Conservation (phyloP, 192 early-diverging fungal genomes). For the Coemansia reversa region DNA sequence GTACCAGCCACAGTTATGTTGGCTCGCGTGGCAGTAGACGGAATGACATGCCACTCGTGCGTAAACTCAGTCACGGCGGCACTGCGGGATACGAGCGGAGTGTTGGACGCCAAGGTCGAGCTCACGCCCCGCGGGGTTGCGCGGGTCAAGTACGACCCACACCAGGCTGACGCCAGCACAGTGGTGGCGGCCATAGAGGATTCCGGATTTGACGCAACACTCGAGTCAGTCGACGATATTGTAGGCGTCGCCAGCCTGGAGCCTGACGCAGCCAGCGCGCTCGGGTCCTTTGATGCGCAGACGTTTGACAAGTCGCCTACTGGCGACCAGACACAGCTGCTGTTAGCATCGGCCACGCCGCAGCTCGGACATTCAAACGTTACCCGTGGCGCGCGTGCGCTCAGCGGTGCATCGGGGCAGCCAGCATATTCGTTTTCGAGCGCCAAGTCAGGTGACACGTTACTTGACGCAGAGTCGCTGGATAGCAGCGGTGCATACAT, state of each 20-base stretch:
- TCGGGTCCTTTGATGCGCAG: not conserved
- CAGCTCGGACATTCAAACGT: not conserved
- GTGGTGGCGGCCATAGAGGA: slow-evolving; percentile 64
- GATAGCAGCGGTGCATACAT: slow-evolving; percentile 11
- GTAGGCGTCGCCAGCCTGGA: not conserved
- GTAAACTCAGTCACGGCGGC: slow-evolving; percentile 68
- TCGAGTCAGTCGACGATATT: slow-evolving; percentile 8
- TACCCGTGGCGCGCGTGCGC: not conserved
- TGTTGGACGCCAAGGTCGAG: slow-evolving; percentile 58
- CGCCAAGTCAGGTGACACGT: slow-evolving; percentile 42
- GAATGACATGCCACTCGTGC: slow-evolving; percentile 84
- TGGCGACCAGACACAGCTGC: not conserved
- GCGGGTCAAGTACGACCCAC: slow-evolving; percentile 57
- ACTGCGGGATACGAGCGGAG: slow-evolving; percentile 55
- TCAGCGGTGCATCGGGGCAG: slow-evolving; percentile 5
- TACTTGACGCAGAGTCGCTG: slow-evolving; percentile 17
- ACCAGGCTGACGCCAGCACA: slow-evolving; percentile 17
- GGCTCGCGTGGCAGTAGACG: slow-evolving; percentile 35
- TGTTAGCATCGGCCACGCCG: slow-evolving; percentile 8
- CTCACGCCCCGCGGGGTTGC: slow-evolving; percentile 57
- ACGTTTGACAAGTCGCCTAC: not conserved
- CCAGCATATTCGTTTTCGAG: slow-evolving; percentile 25
- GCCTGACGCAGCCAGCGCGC: slow-evolving; percentile 1
- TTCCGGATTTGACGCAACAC: slow-evolving; percentile 59
- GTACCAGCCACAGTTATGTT: slow-evolving; percentile 2